Evolutionary conservation across 192 early-diverging fungal species (phyloP), one percentile per base, ranked within the genome.

Genomic region (Jimgerdemannia lactiflua): DNA sequence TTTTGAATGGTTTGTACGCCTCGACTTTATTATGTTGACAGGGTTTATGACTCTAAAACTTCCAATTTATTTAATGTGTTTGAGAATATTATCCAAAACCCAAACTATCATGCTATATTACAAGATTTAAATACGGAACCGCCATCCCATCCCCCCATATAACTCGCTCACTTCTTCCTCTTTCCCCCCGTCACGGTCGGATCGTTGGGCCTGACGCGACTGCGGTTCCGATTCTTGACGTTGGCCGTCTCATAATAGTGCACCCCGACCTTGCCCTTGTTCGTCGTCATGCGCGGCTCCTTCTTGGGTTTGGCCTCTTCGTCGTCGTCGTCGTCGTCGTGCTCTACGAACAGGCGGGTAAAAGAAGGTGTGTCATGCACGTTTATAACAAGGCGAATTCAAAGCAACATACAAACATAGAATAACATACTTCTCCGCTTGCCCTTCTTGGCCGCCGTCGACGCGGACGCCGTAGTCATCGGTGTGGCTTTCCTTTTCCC

Each of bases 191-290:
- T 9, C 19, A 8, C 19, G 19, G 7, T 68, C 29, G 67, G 67
- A 68, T 93, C 90, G 72, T 92, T 84, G 29, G 92, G 94, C 75
- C 90, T 91, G 63, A 80, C 80, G 79, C 94, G 95, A 80, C 90
- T 95, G 63, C 95, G 88, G 83, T 95, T 95, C 82, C 88, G 86
- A 85, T 98, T 98, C 88, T 99, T 99, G 80, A 99, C 92, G 82
- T 99, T 99, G 79, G 96, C 95, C 3, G 85, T 87, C 72, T 93
- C 91, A 74, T 99, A 99, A 82, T 89, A 99, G 82, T 99, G 93
- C 54, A 86, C 88, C 67, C 95, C 95, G 65, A 94, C 89, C 85
- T 97, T 97, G 66, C 85, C 83, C 86, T 98, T 98, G 89, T 96
- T 98, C 49, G 95, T 97, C 42, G 91, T 95, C 93, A 94, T 94